phyloP scores from a whole-genome alignment of 805 yeast species.

The Sungouiella thailandica region DNA sequence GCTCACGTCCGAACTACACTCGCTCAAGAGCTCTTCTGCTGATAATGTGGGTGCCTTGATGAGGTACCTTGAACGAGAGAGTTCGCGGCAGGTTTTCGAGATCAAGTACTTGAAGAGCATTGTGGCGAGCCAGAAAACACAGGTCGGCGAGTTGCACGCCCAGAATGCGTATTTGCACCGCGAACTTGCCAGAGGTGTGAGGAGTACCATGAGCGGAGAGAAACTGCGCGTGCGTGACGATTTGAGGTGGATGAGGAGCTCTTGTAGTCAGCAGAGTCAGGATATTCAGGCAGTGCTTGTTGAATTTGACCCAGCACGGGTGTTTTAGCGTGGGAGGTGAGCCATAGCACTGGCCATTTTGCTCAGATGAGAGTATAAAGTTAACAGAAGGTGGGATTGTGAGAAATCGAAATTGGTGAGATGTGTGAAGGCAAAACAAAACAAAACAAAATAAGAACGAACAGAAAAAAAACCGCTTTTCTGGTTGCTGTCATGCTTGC shows the following conservation, averaged over 20 bases:
- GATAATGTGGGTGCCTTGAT: conserved; percentile 23
- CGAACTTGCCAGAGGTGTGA: conserved; percentile 1
- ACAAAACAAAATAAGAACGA: too few species aligned
- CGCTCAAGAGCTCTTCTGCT: conserved; percentile 3
- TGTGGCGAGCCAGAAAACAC: conserved; percentile 13
- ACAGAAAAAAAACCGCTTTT: too few species aligned
- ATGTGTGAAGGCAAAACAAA: too few species aligned
- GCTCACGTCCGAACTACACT: conserved; percentile 19
- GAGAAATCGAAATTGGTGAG: too few species aligned
- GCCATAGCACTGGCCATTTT: too few species aligned
- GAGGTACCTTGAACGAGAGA: conserved; percentile 28
- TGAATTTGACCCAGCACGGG: not conserved
- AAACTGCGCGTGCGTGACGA: not conserved
- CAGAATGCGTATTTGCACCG: conserved; percentile 12
- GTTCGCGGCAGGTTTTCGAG: conserved; percentile 27
- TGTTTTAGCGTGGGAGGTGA: too few species aligned
- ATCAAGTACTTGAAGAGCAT: conserved; percentile 27
- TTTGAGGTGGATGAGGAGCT: too few species aligned
- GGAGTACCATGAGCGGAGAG: not conserved
- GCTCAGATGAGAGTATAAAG: too few species aligned
- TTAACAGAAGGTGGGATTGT: too few species aligned
- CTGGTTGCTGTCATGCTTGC: too few species aligned
- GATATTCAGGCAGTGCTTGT: not conserved
- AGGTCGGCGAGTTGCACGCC: conserved; percentile 19
- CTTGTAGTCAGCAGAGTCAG: not conserved